Evolutionary conservation across 208 protist species (phyloP).

Genomic region (Leishmania gerbilli): DNA sequence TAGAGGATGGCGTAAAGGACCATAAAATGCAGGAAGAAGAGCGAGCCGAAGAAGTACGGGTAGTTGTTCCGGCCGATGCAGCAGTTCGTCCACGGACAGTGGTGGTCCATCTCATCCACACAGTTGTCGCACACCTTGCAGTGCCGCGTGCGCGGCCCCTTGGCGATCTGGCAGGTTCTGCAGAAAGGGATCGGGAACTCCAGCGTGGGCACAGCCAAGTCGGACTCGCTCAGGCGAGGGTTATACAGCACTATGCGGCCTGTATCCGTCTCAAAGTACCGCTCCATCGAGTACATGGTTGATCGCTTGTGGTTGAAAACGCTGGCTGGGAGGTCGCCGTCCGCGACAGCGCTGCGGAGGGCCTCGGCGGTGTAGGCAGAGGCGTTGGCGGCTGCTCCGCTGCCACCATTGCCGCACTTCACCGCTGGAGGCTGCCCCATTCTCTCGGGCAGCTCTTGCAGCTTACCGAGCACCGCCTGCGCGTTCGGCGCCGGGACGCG

Average conservation of each 20-base stretch:
- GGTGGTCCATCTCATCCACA: slow-evolving; percentile 68
- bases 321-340: slow-evolving; percentile 28
- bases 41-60: slow-evolving; percentile 43
- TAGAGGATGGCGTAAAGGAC: slow-evolving; percentile 41
- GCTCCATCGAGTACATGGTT: slow-evolving; percentile 31
- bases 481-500: slow-evolving; percentile 48
- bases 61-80: slow-evolving; percentile 74
- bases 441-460: slow-evolving; percentile 16
- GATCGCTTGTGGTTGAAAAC: slow-evolving; percentile 36
- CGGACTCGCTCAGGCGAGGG: slow-evolving; percentile 30
- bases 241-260: slow-evolving; percentile 35
- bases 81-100: slow-evolving; percentile 68
- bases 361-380: slow-evolving; percentile 14
- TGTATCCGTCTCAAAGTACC: slow-evolving; percentile 44
- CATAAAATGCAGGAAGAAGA: slow-evolving; percentile 45
- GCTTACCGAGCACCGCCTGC: slow-evolving; percentile 37
- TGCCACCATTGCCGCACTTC: not conserved
- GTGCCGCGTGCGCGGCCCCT: slow-evolving; percentile 59
- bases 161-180: slow-evolving; percentile 52
- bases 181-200: slow-evolving; percentile 55
- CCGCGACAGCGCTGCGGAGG: slow-evolving; percentile 17
- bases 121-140: slow-evolving; percentile 65
- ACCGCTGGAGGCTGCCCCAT: not conserved
- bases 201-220: slow-evolving; percentile 37
- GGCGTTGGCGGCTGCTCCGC: not conserved